Evolutionary conservation across 345 rosid genomes (phyloP).

Genomic region (Sisymbrium altissimum): DNA sequence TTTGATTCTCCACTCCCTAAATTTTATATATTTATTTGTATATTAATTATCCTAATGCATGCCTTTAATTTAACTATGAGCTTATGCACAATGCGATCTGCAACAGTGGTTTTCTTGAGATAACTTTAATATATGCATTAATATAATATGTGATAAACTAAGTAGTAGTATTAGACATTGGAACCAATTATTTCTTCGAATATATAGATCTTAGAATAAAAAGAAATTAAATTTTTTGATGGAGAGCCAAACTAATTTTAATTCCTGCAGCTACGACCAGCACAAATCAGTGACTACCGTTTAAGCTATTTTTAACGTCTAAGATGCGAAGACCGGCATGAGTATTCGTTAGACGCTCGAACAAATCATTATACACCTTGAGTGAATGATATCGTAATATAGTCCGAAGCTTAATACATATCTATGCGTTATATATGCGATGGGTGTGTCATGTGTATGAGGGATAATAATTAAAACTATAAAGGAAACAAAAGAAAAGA

Average conservation of each 20-base stretch:
- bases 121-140: slow-evolving; percentile 4
- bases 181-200: not conserved
- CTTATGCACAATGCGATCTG: not conserved
- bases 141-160: not conserved
- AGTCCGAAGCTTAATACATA: not conserved
- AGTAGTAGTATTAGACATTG: not conserved
- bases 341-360: not conserved
- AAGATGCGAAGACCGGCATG: not conserved
- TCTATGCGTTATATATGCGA: not conserved
- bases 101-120: slow-evolving; percentile 1
- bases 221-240: not conserved
- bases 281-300: not conserved
- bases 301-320: not conserved
- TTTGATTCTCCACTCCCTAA: slow-evolving; percentile 29
- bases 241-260: not conserved
- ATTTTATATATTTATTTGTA: not conserved
- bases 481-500: not conserved
- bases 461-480: not conserved
- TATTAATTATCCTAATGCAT: slow-evolving; percentile 12
- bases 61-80: not conserved
- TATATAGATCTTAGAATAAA: not conserved
- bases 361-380: not conserved
- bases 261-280: not conserved
- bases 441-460: not conserved
- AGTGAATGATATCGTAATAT: not conserved